Evolutionary conservation across 1,284 basidiomycete genomes (phyloP).

Genomic region (Lentinus polychrous): DNA sequence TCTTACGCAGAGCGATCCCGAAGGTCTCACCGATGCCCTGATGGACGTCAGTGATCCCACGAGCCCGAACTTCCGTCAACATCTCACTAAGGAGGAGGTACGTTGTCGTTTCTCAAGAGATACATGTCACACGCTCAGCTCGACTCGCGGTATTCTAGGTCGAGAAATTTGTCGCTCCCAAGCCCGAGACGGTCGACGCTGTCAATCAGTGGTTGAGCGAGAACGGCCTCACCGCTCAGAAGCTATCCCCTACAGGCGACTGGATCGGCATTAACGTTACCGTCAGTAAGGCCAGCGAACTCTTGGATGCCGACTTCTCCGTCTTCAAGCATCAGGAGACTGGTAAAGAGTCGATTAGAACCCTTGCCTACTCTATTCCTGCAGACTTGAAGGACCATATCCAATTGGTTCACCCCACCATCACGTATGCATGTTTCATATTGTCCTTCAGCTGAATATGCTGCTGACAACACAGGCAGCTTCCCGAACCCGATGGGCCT

Average conservation of each 20-base stretch:
- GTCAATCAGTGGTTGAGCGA: slow-evolving; percentile 32
- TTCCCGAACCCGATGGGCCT: slow-evolving; percentile 15
- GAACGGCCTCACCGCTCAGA: slow-evolving; percentile 27
- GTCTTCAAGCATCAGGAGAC: slow-evolving; percentile 30
- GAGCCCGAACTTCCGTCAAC: slow-evolving; percentile 26
- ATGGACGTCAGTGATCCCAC: slow-evolving; percentile 29
- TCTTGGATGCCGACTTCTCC: slow-evolving; percentile 33
- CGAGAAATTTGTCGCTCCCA: slow-evolving; percentile 31
- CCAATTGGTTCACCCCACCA: slow-evolving; percentile 35
- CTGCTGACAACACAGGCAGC: slow-evolving; percentile 1
- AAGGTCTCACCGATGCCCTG: slow-evolving; percentile 29
- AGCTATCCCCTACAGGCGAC: slow-evolving; percentile 30
- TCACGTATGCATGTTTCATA: slow-evolving; percentile 19
- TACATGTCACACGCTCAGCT: background rate
- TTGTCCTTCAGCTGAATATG: background rate
- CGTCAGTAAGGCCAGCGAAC: slow-evolving; percentile 30
- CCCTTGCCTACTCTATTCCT: slow-evolving; percentile 37
- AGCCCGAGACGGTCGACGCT: slow-evolving; percentile 25
- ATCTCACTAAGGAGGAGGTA: slow-evolving; percentile 30
- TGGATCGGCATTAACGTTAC: slow-evolving; percentile 34
- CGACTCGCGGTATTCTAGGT: slow-evolving; percentile 21
- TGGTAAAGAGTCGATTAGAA: slow-evolving; percentile 27
- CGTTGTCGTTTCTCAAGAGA: background rate
- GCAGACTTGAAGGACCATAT: slow-evolving; percentile 29
- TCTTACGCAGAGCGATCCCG: slow-evolving; percentile 27